phyloP scores from a whole-genome alignment of 1,284 basidiomycete genomes.

The Cryptococcus sp. region DNA sequence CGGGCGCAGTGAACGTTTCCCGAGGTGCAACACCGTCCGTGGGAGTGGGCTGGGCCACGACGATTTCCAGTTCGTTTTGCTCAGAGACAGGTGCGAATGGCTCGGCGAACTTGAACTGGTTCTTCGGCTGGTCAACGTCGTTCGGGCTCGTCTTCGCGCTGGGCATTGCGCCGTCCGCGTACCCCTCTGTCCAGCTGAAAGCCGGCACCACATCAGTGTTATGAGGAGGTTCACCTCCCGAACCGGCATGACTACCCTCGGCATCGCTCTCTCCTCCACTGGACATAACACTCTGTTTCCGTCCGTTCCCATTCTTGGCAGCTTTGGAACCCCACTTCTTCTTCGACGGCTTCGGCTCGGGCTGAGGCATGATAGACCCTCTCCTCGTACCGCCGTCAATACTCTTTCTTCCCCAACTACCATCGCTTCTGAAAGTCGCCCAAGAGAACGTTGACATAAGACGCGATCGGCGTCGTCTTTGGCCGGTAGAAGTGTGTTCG shows the following conservation, averaged over 20 bases:
- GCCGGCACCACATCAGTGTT: constrained; percentile 5
- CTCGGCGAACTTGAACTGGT: neutral
- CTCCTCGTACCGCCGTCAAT: constrained; percentile 17
- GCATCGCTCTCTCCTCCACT: constrained; percentile 10
- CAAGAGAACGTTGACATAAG: constrained; percentile 31
- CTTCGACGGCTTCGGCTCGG: constrained; percentile 1
- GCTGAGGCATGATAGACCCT: constrained; percentile 16
- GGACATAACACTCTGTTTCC: constrained; percentile 3
- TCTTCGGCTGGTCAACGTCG: neutral
- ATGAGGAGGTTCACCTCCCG: neutral
- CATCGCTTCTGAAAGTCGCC: constrained; percentile 24
- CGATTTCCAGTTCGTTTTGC: constrained; percentile 14
- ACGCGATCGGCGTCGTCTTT: constrained; percentile 14
- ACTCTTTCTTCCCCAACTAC: neutral
- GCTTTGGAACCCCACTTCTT: neutral
- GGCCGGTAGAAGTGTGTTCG: constrained; percentile 9
- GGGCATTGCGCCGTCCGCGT: constrained; percentile 17
- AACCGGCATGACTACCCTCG: neutral
- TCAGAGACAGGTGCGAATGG: constrained; percentile 2
- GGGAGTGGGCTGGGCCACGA: constrained; percentile 14
- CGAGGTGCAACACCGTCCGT: constrained; percentile 6
- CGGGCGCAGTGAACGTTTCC: constrained; percentile 3
- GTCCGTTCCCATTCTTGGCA: neutral
- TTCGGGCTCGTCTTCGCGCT: constrained; percentile 1
- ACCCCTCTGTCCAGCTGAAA: constrained; percentile 31